Evolutionary conservation across 108 stramenopile species (phyloP), one percentile per base, ranked within the genome.

Genomic region (Mayamaea pseudoterrestris): DNA sequence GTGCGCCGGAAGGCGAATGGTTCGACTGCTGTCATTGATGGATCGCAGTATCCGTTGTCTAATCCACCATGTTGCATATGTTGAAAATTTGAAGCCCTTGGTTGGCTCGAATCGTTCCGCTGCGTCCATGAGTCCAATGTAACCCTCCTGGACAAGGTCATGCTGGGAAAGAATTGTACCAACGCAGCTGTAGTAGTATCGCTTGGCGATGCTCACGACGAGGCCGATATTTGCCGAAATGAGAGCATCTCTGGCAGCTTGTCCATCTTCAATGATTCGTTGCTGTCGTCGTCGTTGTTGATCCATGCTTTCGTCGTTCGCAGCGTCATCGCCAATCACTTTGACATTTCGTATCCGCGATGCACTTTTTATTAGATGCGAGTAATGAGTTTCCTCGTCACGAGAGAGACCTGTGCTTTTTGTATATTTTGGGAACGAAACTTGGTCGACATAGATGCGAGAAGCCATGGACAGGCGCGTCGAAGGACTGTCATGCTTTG

Each of bases 41-140:
- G 82, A 71, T n/a, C 87, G 73, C 9, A 83, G 40, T 17, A 97
- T 80, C 9, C 91, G 51, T 64, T 97, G 96, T 34, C 79, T 65
- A 14, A 97, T 73, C 96, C 96, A 97, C 55, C 74, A 93, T 18
- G 83, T 71, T 0, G 90, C 93, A 66, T 97, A 97, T 5, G 96
- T 97, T 23, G 67, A 70, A 56, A 97, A 93, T 30, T 83, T 69
- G 44, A 72, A 76, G 8, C 93, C 93, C 13, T 74, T 65, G 25
- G 60, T 60, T 1, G 90, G 85, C 52, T 94, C 89, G 57, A 84
- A 97, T 46, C 90, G 76, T 53, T 94, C 96, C 5, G 87, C 90
- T 23, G 96, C 94, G 53, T 88, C 68, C 77, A 93, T 79, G 14
- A 94, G 63, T 5, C 96, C 96, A 18, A 93, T 51, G 37, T 80